A percentile compares a stretch with the other conserved stretches of the same genome.
Evolutionary conservation across 2,329 filamentous ascomycete genomes (phyloP).

Genomic region (Fusarium kyushuense): DNA sequence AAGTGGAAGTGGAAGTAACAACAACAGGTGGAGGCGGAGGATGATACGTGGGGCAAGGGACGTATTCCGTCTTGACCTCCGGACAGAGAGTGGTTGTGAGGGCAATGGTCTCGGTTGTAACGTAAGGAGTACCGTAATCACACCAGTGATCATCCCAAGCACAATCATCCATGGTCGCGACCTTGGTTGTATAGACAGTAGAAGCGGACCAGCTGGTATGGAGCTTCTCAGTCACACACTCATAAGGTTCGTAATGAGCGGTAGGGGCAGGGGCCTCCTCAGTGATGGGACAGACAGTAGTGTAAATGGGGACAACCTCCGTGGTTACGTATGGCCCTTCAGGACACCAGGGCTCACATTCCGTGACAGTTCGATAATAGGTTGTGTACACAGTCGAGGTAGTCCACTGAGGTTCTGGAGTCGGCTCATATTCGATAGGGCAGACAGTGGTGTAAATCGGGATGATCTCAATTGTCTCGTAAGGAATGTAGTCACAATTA

Average conservation of each 20-base stretch:
- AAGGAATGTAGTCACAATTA: slow-evolving; percentile 5
- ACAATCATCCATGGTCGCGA: slow-evolving; percentile 30
- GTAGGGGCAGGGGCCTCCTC: neutral
- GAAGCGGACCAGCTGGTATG: slow-evolving; percentile 22
- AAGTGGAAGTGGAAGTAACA: neutral
- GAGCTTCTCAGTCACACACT: neutral
- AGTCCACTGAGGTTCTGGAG: neutral
- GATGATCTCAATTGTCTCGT: slow-evolving; percentile 26
- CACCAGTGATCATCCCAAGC: neutral
- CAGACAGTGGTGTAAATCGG: slow-evolving; percentile 22
- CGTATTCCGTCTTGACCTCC: slow-evolving; percentile 21
- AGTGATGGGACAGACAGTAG: slow-evolving; percentile 29
- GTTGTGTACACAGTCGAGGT: slow-evolving; percentile 36
- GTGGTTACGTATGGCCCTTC: slow-evolving; percentile 8
- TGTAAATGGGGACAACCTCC: slow-evolving; percentile 25
- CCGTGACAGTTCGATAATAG: slow-evolving; percentile 33
- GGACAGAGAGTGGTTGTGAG: slow-evolving; percentile 34
- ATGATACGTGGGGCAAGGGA: slow-evolving; percentile 1
- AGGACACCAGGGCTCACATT: slow-evolving; percentile 7
- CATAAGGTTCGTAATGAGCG: neutral
- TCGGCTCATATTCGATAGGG: neutral
- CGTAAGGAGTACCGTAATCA: neutral
- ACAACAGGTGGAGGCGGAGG: slow-evolving; percentile 2
- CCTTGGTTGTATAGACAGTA: slow-evolving; percentile 28
- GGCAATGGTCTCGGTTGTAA: slow-evolving; percentile 8